Evolutionary conservation across 202 grass and related monocot genomes (phyloP), one percentile per base, ranked within the genome.

Genomic region (Dendrocalamus latiflorus): DNA sequence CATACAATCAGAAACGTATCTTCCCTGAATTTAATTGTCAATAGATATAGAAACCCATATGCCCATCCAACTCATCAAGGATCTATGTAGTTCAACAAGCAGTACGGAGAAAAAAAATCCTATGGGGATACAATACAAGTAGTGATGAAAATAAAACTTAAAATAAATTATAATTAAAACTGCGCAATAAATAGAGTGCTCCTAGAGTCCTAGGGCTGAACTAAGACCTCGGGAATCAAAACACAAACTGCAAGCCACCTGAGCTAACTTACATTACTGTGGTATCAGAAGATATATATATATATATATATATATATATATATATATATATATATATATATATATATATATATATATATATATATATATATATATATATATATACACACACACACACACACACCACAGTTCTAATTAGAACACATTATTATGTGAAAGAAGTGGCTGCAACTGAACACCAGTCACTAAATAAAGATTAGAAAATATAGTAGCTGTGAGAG

Each of bases 1-100:
- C 87, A 88, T 88, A 91, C 87, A 95, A 93, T 87, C 81, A 93
- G 87, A 88, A 94, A 92, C 26, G 89, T 82, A 99, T 93, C 96
- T 99, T 90, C 90, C 94, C 83, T 96, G 76, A 99, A 97, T 86
- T 94, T 93, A 94, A 94, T 95, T 96, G 93, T 94, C 97, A 96
- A 94, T 94, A 98, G 68, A 15, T 8, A 71, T 24, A 50, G 42
- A n/a, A n/a, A n/a, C n/a, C n/a, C n/a, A n/a, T n/a, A n/a, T n/a
- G n/a, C 39, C 39, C 36, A 53, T 38, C 8, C 38, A 56, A 57
- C 41, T 9, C n/a, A n/a, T n/a, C n/a, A n/a, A n/a, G n/a, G n/a
- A n/a, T n/a, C n/a, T n/a, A n/a, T n/a, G n/a, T n/a, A n/a, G n/a
- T n/a, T n/a, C n/a, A n/a, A n/a, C n/a, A n/a, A n/a, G n/a, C n/a